These are phyloP conservation scores for Paragyromitra xinjiangensis DNA, from an alignment of 495 filamentous ascomycete species.

Conservation along the genomic window DNA sequence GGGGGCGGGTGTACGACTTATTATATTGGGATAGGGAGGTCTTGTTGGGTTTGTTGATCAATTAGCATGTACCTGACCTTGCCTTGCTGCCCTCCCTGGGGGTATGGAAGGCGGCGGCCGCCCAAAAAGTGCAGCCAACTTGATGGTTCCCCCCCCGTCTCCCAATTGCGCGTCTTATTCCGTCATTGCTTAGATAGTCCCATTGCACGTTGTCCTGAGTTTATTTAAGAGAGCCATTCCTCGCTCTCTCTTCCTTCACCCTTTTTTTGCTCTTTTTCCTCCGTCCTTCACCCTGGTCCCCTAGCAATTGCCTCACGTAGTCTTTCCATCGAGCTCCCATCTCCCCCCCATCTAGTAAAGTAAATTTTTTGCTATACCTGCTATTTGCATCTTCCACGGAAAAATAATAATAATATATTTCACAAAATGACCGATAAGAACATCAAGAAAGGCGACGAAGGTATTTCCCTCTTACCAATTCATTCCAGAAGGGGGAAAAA, in stretches of 20 bases:
- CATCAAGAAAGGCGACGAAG: slow-evolving; percentile 62
- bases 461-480: slow-evolving; percentile 54
- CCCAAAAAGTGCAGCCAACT: slow-evolving; percentile 45
- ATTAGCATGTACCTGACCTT: slow-evolving; percentile 54
- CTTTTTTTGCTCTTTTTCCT: slow-evolving; percentile 39
- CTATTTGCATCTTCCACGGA: slow-evolving; percentile 8
- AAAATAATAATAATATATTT: slow-evolving; percentile 18
- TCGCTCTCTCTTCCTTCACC: slow-evolving; percentile 48
- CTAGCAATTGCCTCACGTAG: slow-evolving; percentile 31
- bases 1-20: slow-evolving; percentile 48
- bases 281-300: slow-evolving; percentile 22
- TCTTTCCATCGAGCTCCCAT: slow-evolving; percentile 23
- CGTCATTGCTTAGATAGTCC: slow-evolving; percentile 53
- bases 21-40: slow-evolving; percentile 32
- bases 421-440: slow-evolving; percentile 47
- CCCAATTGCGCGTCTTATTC: slow-evolving; percentile 51
- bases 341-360: slow-evolving; percentile 21
- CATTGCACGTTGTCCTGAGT: slow-evolving; percentile 50
- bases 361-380: slow-evolving; percentile 27
- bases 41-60: slow-evolving; percentile 38
- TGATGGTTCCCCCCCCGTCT: slow-evolving; percentile 35
- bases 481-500: slow-evolving; percentile 18
- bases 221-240: slow-evolving; percentile 53
- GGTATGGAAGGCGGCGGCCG: slow-evolving; percentile 37
- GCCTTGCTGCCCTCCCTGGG: slow-evolving; percentile 41